Base-by-base conservation (phyloP, 2,329 filamentous ascomycete species). In the Sporothrix globosa region DNA sequence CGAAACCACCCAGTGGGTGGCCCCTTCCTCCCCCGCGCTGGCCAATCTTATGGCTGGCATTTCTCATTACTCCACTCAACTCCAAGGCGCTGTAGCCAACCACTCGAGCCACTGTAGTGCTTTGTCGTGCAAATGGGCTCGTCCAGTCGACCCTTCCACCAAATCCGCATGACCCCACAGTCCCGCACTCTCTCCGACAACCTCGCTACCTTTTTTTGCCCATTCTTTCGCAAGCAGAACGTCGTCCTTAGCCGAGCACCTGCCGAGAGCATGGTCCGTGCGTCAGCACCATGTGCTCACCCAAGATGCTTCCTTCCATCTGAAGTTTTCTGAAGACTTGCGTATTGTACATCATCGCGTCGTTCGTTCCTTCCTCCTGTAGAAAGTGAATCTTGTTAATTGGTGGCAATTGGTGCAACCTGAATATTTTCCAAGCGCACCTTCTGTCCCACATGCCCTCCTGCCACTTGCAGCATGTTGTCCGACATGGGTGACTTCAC, bases 51-150 rank as follows among this genome's bases (percentile, higher is more conserved):
- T 61, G 70, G 63, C 53, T 58, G 67, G 53, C 71, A 74, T 74
- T 73, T 73, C 73, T 72, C 72, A 74, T 73, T 74, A 73, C 70
- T 71, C 72, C 72, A 69, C 73, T 58, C 52, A 27, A 11, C 41
- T 19, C 24, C 39, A 27, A 48, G 60, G 21, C 41, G 21, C 60
- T 48, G 21, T 48, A 48, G 60, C 61, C 61, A 65, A 50, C 61
- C 44, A 65, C 61, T 58, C 61, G 44, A 65, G 34, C 61, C 44
- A 65, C 61, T 58, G 21, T 60, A 19, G n/a, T 44, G 52, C 7
- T 30, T 34, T 50, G 61, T 46, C 60, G 27, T 27, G 30, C 60
- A 46, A 63, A 63, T 63, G 60, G 13, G 41, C 60, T 19, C 41
- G n/a, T 21, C 44, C 39, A 63, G 44, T 27, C 41, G 21, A 63